Evolutionary conservation across 2,329 filamentous ascomycete species (phyloP).

Genomic region (Neopestalotiopsis rosae): DNA sequence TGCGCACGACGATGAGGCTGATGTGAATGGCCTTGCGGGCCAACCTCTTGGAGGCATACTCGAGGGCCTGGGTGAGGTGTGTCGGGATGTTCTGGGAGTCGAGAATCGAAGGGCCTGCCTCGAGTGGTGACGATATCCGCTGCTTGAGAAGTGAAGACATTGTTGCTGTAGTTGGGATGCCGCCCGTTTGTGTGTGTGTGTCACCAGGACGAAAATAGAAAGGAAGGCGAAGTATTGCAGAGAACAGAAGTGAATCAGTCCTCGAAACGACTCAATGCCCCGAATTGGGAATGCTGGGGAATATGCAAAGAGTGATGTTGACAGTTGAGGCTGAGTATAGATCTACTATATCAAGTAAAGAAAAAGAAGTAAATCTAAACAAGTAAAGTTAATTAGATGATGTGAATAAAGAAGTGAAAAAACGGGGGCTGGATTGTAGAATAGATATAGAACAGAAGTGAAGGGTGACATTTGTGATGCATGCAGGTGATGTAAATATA

Average conservation of each 20-base stretch:
- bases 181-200: neutral
- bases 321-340: neutral
- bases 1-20: conserved; percentile 62
- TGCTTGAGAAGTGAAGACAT: conserved; percentile 52
- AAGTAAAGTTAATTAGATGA: neutral
- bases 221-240: neutral
- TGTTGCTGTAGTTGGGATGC: conserved; percentile 11
- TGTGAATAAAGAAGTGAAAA: neutral
- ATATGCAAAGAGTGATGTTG: neutral
- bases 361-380: too few species aligned
- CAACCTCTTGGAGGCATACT: conserved; percentile 62
- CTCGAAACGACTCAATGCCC: neutral
- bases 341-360: neutral
- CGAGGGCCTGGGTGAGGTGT: conserved; percentile 59
- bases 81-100: conserved; percentile 62
- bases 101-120: conserved; percentile 65
- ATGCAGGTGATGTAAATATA: neutral
- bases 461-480: neutral
- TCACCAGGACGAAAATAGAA: conserved; percentile 1
- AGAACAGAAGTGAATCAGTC: neutral
- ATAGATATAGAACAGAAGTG: conserved; percentile 11
- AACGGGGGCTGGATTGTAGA: neutral
- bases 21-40: conserved; percentile 60
- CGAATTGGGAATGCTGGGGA: neutral
- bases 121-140: conserved; percentile 66